These are phyloP conservation scores for Cyberlindnera mycetangii DNA, from an alignment of 805 yeast species.

Conservation along the genomic window DNA sequence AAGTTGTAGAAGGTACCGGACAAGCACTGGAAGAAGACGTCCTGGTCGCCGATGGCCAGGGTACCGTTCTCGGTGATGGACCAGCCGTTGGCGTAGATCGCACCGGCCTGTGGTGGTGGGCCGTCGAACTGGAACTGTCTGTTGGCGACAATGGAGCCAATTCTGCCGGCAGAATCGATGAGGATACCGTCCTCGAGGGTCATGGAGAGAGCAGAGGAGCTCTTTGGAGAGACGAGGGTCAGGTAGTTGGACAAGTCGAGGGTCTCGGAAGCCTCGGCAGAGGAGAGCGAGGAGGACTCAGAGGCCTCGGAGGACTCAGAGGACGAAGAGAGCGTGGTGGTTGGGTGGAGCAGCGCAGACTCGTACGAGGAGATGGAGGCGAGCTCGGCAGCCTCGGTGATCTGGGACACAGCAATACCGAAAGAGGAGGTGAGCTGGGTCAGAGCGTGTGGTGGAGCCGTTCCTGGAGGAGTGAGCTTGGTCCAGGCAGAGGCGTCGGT, in stretches of 20 bases:
- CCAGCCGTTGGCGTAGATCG: slow-evolving; percentile 72
- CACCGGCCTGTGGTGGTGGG: slow-evolving; percentile 82
- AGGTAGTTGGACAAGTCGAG: slow-evolving; percentile 7
- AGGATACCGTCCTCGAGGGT: slow-evolving; percentile 49
- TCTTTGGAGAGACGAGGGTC: slow-evolving; percentile 38
- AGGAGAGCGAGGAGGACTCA: slow-evolving; percentile 4
- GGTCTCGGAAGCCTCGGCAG: slow-evolving; percentile 11
- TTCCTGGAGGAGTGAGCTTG: slow-evolving; percentile 38
- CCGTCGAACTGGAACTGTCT: slow-evolving; percentile 86
- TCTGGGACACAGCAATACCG: slow-evolving; percentile 58
- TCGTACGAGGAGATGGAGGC: slow-evolving; percentile 19
- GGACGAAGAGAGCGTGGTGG: slow-evolving; percentile 3
- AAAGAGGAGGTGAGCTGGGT: slow-evolving; percentile 45
- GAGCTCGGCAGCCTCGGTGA: slow-evolving; percentile 25
- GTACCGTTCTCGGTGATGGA: slow-evolving; percentile 48
- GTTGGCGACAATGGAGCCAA: slow-evolving; percentile 79
- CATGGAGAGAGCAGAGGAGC: slow-evolving; percentile 51
- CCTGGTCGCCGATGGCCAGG: slow-evolving; percentile 60
- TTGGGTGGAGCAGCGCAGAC: slow-evolving; percentile 41
- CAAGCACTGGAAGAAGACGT: slow-evolving; percentile 67
- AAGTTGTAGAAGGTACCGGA: slow-evolving; percentile 79
- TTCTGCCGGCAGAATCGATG: slow-evolving; percentile 59
- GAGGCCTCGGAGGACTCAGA: slow-evolving; percentile 5
- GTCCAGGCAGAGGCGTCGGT: slow-evolving; percentile 44
- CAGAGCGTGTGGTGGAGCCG: slow-evolving; percentile 34